Percentiles rank a stretch among this genome's conserved stretches.
Conservation (phyloP, 805 yeast genomes). For the Priceomyces medius region DNA sequence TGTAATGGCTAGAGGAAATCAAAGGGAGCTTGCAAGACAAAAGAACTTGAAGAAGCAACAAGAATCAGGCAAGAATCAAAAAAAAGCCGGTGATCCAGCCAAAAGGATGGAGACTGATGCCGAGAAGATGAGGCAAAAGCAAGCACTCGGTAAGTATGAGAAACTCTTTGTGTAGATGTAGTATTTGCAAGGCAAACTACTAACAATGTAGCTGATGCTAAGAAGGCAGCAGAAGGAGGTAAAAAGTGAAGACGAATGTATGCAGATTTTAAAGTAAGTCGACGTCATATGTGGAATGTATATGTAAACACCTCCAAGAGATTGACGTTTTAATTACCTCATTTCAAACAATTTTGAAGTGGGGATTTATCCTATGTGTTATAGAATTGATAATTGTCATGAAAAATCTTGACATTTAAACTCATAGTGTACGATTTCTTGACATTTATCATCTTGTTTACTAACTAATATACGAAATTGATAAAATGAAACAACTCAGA, state of each 20-base stretch:
- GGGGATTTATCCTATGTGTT: too few species aligned
- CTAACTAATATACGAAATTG: too few species aligned
- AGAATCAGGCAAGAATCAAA: slow-evolving; percentile 52
- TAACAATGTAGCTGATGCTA: slow-evolving; percentile 47
- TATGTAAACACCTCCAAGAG: too few species aligned
- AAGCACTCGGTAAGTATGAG: slow-evolving; percentile 66
- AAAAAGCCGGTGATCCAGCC: slow-evolving; percentile 79
- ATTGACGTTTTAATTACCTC: too few species aligned
- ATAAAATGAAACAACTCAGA: too few species aligned
- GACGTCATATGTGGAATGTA: too few species aligned
- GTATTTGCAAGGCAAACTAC: slow-evolving; percentile 8
- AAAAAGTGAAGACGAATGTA: not conserved
- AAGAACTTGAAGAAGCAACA: slow-evolving; percentile 82
- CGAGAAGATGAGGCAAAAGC: slow-evolving; percentile 84
- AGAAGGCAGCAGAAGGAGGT: slow-evolving; percentile 38
- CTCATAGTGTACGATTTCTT: too few species aligned
- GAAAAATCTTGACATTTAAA: too few species aligned
- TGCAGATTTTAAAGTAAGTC: too few species aligned
- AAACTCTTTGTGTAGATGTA: not conserved
- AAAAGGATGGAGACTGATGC: slow-evolving; percentile 89
- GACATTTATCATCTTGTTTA: too few species aligned
- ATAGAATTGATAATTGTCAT: too few species aligned
- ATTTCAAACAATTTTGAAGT: too few species aligned
- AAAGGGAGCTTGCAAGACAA: slow-evolving; percentile 89
- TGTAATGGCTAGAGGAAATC: slow-evolving; percentile 92